Percentiles rank a stretch among this genome's conserved stretches.
Evolutionary conservation across 1,139 yeast genomes (phyloP).

Genomic region (Diutina sp.): DNA sequence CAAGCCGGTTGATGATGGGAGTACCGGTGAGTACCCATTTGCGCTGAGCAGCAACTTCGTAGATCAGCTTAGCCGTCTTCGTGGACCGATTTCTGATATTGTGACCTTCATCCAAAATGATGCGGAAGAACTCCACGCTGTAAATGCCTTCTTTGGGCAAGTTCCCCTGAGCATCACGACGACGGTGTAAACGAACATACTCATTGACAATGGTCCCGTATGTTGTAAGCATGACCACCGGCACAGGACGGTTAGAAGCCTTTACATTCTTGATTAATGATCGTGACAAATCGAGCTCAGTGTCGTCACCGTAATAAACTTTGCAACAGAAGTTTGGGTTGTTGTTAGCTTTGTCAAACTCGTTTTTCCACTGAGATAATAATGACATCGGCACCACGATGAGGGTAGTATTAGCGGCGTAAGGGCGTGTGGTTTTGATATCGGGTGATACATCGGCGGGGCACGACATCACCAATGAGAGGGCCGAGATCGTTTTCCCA

Average conservation of each 20-base stretch:
- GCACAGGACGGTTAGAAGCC: slow-evolving; percentile 22
- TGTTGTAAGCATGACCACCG: slow-evolving; percentile 71
- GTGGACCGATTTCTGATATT: slow-evolving; percentile 73
- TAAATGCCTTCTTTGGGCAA: slow-evolving; percentile 42
- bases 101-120: slow-evolving; percentile 89
- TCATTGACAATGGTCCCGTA: slow-evolving; percentile 83
- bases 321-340: slow-evolving; percentile 30
- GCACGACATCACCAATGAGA: slow-evolving; percentile 57
- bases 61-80: slow-evolving; percentile 71
- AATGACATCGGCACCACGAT: slow-evolving; percentile 88
- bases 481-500: slow-evolving; percentile 81
- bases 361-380: slow-evolving; percentile 82
- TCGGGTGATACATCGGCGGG: slow-evolving; percentile 19
- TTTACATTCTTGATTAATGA: not conserved
- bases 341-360: slow-evolving; percentile 48
- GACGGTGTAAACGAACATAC: slow-evolving; percentile 29
- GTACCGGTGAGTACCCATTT: slow-evolving; percentile 92
- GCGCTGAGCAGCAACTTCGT: slow-evolving; percentile 48
- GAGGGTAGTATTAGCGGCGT: slow-evolving; percentile 64
- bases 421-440: slow-evolving; percentile 10
- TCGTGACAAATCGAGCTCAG: slow-evolving; percentile 28
- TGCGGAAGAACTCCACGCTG: slow-evolving; percentile 63
- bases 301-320: slow-evolving; percentile 66
- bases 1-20: slow-evolving; percentile 80
- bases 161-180: slow-evolving; percentile 17